phyloP scores from a whole-genome alignment of 441 rosid genomes.

The Gossypium aridum region DNA sequence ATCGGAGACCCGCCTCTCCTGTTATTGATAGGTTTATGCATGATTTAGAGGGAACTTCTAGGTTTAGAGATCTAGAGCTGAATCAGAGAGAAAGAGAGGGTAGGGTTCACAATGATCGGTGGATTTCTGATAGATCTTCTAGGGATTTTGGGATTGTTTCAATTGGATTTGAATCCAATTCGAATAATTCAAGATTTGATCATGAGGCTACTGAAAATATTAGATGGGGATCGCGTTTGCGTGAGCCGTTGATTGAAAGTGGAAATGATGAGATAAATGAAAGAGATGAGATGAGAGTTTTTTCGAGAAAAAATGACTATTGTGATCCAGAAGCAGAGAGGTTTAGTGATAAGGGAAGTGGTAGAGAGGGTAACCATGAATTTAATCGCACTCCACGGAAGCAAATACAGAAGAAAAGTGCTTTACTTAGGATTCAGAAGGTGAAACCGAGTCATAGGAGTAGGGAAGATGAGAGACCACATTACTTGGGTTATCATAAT shows the following conservation, averaged over 20 bases:
- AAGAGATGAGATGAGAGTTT: constrained; percentile 26
- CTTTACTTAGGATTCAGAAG: constrained; percentile 67
- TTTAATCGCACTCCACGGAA: constrained; percentile 45
- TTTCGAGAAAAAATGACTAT: constrained; percentile 33
- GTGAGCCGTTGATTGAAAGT: constrained; percentile 23
- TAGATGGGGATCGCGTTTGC: constrained; percentile 31
- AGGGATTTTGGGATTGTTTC: constrained; percentile 29
- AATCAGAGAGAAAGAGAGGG: constrained; percentile 29
- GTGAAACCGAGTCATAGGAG: constrained; percentile 41
- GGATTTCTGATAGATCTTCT: constrained; percentile 36
- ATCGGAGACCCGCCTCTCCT: constrained; percentile 31
- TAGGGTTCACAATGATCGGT: constrained; percentile 24
- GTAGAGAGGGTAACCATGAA: constrained; percentile 45
- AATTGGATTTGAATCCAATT: constrained; percentile 27
- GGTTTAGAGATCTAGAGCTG: constrained; percentile 33
- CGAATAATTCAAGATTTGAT: constrained; percentile 25
- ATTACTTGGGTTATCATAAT: constrained; percentile 27
- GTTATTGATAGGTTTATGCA: constrained; percentile 30
- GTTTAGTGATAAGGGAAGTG: constrained; percentile 36
- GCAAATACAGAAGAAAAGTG: constrained; percentile 77
- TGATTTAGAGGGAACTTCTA: constrained; percentile 36
- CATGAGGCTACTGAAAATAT: constrained; percentile 27
- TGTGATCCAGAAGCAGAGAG: constrained; percentile 33
- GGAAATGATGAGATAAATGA: constrained; percentile 21
- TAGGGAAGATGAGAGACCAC: constrained; percentile 44